A percentile compares a stretch with the other conserved stretches of the same genome.
phyloP scores from a whole-genome alignment of 140 eudicot genomes.

The Oenanthe javanica region DNA sequence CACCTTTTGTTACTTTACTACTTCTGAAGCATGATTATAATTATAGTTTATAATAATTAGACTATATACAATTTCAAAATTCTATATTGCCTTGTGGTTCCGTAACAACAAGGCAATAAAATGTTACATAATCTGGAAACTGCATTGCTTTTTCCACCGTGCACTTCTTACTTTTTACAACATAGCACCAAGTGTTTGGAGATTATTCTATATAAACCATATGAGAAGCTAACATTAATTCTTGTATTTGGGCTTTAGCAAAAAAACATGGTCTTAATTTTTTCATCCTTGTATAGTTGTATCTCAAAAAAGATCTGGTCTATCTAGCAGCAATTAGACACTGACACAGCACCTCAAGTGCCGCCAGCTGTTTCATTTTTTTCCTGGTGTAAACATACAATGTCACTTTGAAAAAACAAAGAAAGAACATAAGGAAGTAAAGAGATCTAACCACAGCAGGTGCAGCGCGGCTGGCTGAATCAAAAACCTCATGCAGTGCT shows the following conservation, averaged over 20 bases:
- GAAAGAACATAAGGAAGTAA: background rate
- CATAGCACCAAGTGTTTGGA: background rate
- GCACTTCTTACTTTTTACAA: too few relatives aligned
- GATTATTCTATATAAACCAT: background rate
- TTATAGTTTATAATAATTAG: too few relatives aligned
- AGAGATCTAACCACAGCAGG: conserved; percentile 84
- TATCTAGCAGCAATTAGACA: background rate
- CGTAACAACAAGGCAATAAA: background rate
- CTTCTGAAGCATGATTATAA: background rate
- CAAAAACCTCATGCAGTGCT: conserved; percentile 71
- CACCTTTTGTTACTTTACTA: background rate
- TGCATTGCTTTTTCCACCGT: too few relatives aligned
- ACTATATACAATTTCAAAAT: background rate
- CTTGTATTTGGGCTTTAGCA: background rate
- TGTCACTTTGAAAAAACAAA: background rate
- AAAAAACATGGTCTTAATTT: background rate
- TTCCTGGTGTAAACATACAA: background rate
- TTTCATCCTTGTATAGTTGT: background rate
- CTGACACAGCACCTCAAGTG: background rate
- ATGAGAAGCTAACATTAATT: background rate
- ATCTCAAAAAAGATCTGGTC: background rate
- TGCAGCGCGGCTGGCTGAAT: conserved; percentile 62
- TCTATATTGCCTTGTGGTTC: background rate
- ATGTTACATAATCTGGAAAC: background rate
- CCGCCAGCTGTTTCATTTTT: background rate